Conservation (phyloP, 805 yeast species). For the Saccharomycopsis vini region DNA sequence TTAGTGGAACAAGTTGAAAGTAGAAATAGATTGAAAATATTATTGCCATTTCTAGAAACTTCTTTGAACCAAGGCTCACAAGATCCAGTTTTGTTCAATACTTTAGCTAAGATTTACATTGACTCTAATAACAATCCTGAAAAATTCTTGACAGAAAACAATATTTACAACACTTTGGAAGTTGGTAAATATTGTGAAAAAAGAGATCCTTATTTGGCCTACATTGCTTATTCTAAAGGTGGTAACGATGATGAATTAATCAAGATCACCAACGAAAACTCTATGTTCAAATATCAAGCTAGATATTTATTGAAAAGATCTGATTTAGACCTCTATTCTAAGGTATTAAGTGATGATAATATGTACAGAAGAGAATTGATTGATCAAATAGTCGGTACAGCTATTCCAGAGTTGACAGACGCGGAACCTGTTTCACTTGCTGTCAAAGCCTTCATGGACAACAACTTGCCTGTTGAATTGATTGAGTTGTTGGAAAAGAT, state of each 20-base stretch:
- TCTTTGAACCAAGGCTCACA: conserved; percentile 75
- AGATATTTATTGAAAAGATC: conserved; percentile 84
- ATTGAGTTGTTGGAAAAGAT: conserved; percentile 93
- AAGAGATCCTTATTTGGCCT: conserved; percentile 97
- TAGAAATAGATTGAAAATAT: conserved; percentile 85
- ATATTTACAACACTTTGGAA: conserved; percentile 80
- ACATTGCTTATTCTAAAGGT: conserved; percentile 96
- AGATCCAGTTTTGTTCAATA: conserved; percentile 88
- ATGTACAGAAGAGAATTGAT: conserved; percentile 83
- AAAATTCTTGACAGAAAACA: conserved; percentile 87
- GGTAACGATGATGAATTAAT: conserved; percentile 82
- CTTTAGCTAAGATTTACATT: conserved; percentile 94
- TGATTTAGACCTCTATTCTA: conserved; percentile 75
- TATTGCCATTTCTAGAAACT: conserved; percentile 88
- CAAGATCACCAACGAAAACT: conserved; percentile 88
- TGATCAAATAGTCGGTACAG: conserved; percentile 92
- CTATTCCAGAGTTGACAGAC: conserved; percentile 86
- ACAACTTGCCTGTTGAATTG: conserved; percentile 84
- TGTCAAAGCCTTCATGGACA: conserved; percentile 93
- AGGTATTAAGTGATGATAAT: conserved; percentile 67
- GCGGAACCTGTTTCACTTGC: conserved; percentile 92
- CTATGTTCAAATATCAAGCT: conserved; percentile 99
- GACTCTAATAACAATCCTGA: conserved; percentile 98
- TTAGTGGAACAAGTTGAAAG: conserved; percentile 92
- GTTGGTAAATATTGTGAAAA: conserved; percentile 98